phyloP scores from a whole-genome alignment of 2,329 filamentous ascomycete species.

The Ceratocystis alfenasii region DNA sequence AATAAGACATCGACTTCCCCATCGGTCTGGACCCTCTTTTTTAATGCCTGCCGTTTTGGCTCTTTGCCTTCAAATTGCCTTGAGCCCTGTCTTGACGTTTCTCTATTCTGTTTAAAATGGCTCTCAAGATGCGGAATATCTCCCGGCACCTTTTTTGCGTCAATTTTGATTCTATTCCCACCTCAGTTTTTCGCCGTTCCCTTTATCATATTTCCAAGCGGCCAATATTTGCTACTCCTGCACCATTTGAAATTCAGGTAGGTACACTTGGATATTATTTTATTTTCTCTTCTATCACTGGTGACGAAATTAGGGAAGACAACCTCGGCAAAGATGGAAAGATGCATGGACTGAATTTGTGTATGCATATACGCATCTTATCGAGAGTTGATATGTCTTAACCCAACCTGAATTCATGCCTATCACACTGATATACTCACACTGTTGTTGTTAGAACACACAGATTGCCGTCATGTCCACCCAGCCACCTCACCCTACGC shows the following conservation, averaged over 20 bases:
- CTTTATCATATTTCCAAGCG: neutral
- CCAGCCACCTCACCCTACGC: slow-evolving; percentile 52
- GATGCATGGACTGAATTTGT: neutral
- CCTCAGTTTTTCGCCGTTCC: neutral
- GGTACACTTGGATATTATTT: neutral
- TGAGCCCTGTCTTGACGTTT: neutral
- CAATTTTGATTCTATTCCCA: neutral
- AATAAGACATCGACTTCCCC: neutral
- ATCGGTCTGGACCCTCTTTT: slow-evolving; percentile 7
- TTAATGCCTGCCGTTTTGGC: neutral
- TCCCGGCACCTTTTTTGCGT: slow-evolving; percentile 2
- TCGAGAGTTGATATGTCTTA: neutral
- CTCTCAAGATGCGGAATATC: neutral
- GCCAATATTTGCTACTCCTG: neutral
- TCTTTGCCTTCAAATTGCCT: neutral
- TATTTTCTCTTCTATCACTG: neutral
- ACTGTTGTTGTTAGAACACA: slow-evolving; percentile 11
- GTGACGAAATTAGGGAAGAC: neutral
- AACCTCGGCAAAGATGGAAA: neutral
- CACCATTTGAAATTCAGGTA: neutral
- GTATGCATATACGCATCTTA: neutral
- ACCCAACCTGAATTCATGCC: neutral
- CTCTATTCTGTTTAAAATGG: neutral
- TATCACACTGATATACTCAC: neutral
- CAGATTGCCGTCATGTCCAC: slow-evolving; percentile 42